phyloP scores from a whole-genome alignment of 148 eudicot species.

The Polygonum aviculare region DNA sequence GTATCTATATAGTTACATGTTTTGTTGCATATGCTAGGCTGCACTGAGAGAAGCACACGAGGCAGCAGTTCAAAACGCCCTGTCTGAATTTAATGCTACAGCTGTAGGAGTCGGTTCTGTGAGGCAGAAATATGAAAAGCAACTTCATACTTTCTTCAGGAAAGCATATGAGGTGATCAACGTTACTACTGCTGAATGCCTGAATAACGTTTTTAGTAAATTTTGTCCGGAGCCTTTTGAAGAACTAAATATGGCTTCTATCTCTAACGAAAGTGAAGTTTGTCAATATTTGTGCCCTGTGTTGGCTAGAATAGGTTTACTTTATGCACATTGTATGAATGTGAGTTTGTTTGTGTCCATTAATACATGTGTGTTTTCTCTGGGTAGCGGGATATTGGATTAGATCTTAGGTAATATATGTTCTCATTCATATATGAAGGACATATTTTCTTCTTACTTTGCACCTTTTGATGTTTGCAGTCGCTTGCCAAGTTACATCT shows the following conservation, averaged over 20 bases:
- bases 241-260: neutral
- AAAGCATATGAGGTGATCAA: slow-evolving; percentile 81
- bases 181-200: neutral
- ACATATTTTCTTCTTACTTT: neutral
- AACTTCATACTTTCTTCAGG: slow-evolving; percentile 53
- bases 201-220: neutral
- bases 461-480: neutral
- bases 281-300: neutral
- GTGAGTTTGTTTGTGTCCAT: neutral
- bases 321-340: neutral
- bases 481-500: neutral
- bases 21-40: slow-evolving; percentile 33
- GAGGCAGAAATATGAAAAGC: slow-evolving; percentile 81
- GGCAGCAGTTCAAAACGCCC: slow-evolving; percentile 57
- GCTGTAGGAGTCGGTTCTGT: slow-evolving; percentile 82
- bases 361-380: neutral
- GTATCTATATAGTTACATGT: slow-evolving; percentile 13
- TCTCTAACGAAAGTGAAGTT: neutral
- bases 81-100: slow-evolving; percentile 53
- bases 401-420: neutral
- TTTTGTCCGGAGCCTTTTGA: neutral
- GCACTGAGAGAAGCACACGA: slow-evolving; percentile 86
- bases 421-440: neutral
- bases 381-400: neutral
- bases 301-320: neutral